phyloP scores from a whole-genome alignment of 2,329 filamentous ascomycete genomes.

The Clonostachys solani region DNA sequence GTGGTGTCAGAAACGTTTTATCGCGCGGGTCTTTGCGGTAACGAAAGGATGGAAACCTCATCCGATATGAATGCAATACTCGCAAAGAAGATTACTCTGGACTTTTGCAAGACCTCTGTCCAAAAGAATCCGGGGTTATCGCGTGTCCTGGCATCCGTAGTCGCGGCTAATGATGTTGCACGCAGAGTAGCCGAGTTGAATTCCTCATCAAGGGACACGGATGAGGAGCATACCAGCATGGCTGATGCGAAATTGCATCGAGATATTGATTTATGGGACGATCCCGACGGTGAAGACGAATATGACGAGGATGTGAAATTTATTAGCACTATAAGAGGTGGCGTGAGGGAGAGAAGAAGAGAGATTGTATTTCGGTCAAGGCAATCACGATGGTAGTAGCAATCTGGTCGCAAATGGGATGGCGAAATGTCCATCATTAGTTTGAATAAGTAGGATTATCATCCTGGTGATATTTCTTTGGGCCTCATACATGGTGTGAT shows the following conservation, averaged over 20 bases:
- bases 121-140: slow-evolving; percentile 29
- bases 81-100: slow-evolving; percentile 18
- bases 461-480: too few species aligned
- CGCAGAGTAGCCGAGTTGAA: slow-evolving; percentile 49
- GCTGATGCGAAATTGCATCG: too few species aligned
- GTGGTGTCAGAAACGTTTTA: not conserved
- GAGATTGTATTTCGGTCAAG: too few species aligned
- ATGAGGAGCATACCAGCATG: too few species aligned
- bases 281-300: slow-evolving; percentile 15
- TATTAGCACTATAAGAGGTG: too few species aligned
- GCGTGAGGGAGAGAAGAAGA: too few species aligned
- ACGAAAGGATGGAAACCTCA: slow-evolving; percentile 18
- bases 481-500: too few species aligned
- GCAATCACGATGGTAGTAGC: too few species aligned
- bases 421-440: too few species aligned
- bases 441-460: too few species aligned
- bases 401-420: too few species aligned
- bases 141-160: slow-evolving; percentile 42
- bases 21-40: slow-evolving; percentile 10
- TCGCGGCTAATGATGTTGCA: slow-evolving; percentile 55
- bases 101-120: slow-evolving; percentile 24
- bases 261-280: slow-evolving; percentile 7
- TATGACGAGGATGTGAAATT: slow-evolving; percentile 11
- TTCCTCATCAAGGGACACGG: slow-evolving; percentile 21
- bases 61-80: slow-evolving; percentile 1